These are phyloP conservation scores for Trematosphaeria pertusa DNA, from an alignment of 2,329 filamentous ascomycete species.

Conservation along the genomic window DNA sequence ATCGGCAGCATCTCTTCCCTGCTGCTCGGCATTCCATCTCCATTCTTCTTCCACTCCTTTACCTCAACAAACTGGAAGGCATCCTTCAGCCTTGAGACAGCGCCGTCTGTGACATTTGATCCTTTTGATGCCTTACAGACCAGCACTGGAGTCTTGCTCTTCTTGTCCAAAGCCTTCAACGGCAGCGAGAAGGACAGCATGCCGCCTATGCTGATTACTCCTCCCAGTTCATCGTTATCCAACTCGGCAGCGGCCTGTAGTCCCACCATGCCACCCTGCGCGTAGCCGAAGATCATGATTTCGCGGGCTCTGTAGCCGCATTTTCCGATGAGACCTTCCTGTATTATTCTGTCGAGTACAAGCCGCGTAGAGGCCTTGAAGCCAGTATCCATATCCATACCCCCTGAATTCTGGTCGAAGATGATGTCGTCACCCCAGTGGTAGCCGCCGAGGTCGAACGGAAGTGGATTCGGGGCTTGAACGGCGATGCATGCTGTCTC, in stretches of 20 bases:
- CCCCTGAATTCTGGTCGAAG: constrained; percentile 59
- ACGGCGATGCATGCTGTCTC: constrained; percentile 79
- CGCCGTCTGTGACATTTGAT: constrained; percentile 66
- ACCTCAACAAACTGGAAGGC: constrained; percentile 63
- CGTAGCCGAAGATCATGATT: constrained; percentile 63
- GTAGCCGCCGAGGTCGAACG: constrained; percentile 71
- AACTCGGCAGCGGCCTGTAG: constrained; percentile 52
- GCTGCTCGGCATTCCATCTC: constrained; percentile 82
- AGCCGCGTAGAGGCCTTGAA: constrained; percentile 54
- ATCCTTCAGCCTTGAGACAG: constrained; percentile 67
- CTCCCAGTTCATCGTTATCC: constrained; percentile 56
- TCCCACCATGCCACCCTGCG: constrained; percentile 64
- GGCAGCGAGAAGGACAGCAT: constrained; percentile 55
- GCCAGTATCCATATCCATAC: constrained; percentile 62
- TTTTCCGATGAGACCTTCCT: constrained; percentile 53
- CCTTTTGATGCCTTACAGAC: constrained; percentile 62
- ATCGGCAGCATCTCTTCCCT: constrained; percentile 88
- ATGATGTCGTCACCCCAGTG: constrained; percentile 68
- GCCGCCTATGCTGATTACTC: constrained; percentile 70
- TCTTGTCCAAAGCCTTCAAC: constrained; percentile 48
- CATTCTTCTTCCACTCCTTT: constrained; percentile 59
- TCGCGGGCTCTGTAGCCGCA: constrained; percentile 59
- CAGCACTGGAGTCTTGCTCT: constrained; percentile 69
- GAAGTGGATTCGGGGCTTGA: constrained; percentile 72
- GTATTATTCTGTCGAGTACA: constrained; percentile 53